These are phyloP conservation scores for Ceratopteris richardii DNA, from an alignment of 75 land plant species.

Conservation along the genomic window DNA sequence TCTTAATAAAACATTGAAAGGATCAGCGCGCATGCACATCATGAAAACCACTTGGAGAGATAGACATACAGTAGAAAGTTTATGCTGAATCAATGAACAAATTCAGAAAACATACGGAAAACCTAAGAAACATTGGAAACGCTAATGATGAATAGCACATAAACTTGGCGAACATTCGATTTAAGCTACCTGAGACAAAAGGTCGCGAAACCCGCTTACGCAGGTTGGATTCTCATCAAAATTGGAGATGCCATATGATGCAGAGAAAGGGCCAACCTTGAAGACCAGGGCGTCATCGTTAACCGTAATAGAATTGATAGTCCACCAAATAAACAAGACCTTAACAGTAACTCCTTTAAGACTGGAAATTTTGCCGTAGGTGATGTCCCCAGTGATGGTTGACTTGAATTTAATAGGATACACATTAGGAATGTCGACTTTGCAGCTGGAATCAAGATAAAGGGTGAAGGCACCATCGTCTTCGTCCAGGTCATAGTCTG, in stretches of 20 bases:
- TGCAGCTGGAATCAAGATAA: slow-evolving; percentile 23
- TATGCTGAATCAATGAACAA: too few species aligned
- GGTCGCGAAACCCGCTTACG: too few species aligned
- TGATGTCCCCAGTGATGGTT: slow-evolving; percentile 22
- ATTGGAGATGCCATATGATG: slow-evolving; percentile 21
- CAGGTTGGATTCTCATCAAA: slow-evolving; percentile 32
- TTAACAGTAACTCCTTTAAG: slow-evolving; percentile 37
- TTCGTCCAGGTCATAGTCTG: slow-evolving; percentile 22
- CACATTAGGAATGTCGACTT: slow-evolving; percentile 19
- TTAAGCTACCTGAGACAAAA: too few species aligned
- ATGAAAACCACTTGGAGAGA: too few species aligned
- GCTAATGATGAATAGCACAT: too few species aligned
- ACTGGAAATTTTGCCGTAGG: slow-evolving; percentile 7
- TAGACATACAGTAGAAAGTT: too few species aligned
- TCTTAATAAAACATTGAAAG: too few species aligned
- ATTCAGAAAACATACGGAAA: too few species aligned
- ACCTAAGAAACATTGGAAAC: too few species aligned
- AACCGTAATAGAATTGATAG: slow-evolving; percentile 13
- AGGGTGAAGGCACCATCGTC: slow-evolving; percentile 37
- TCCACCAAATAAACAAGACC: slow-evolving; percentile 31
- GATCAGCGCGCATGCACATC: too few species aligned
- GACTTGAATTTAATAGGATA: slow-evolving; percentile 18
- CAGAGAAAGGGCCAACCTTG: slow-evolving; percentile 27
- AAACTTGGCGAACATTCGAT: too few species aligned
- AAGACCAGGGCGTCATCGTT: slow-evolving; percentile 21